phyloP scores from a whole-genome alignment of 306 rosid species.

The Trifolium repens region DNA sequence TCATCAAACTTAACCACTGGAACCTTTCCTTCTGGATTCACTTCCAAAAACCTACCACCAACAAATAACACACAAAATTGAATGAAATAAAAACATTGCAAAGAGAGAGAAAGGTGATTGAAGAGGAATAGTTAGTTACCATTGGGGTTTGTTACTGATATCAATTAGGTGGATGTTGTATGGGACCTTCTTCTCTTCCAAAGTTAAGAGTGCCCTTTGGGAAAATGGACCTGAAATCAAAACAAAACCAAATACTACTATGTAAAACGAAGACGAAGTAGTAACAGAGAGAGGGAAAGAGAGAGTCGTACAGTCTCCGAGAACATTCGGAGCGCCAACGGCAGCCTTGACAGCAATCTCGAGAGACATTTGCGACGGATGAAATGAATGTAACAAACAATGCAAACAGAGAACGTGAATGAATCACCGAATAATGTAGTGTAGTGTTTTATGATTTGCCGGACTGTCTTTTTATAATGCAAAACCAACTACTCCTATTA shows the following conservation, averaged over 20 bases:
- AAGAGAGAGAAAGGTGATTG: neutral
- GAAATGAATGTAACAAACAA: too few relatives aligned
- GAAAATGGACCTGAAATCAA: slow-evolving; percentile 68
- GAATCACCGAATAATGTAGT: too few relatives aligned
- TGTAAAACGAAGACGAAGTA: neutral
- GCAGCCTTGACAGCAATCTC: slow-evolving; percentile 81
- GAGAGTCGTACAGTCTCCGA: slow-evolving; percentile 74
- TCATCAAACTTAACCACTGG: slow-evolving; percentile 74
- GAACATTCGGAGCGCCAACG: slow-evolving; percentile 56
- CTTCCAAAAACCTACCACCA: slow-evolving; percentile 67
- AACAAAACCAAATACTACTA: neutral
- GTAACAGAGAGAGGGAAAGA: neutral
- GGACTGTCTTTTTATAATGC: too few relatives aligned
- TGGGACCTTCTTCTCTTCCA: slow-evolving; percentile 85
- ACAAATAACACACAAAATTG: neutral
- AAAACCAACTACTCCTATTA: too few relatives aligned
- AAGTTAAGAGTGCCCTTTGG: slow-evolving; percentile 77
- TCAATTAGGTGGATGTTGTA: slow-evolving; percentile 60
- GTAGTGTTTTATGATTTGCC: too few relatives aligned
- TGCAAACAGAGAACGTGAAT: too few relatives aligned
- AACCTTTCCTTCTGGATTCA: slow-evolving; percentile 85
- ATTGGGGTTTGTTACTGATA: slow-evolving; percentile 68
- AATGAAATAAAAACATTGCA: neutral
- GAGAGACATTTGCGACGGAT: slow-evolving; percentile 51
- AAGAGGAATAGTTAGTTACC: slow-evolving; percentile 47